These are phyloP conservation scores for Solanum hybrid DNA, from an alignment of 305 asterid genomes.

Conservation along the genomic window DNA sequence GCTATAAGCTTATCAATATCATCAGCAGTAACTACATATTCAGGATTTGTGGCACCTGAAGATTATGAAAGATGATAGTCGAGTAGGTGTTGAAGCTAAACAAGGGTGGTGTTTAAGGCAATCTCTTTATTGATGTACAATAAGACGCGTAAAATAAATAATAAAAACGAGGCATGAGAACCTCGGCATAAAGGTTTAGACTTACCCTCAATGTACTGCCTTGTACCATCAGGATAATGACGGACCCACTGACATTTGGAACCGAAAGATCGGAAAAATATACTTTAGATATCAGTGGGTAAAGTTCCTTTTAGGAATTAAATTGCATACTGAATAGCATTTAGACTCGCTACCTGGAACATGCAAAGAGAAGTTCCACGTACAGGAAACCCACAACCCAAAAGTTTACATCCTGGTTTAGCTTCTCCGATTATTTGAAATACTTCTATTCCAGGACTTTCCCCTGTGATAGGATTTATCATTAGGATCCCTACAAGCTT, in stretches of 20 bases:
- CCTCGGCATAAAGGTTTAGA: conserved; percentile 2
- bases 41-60: conserved; percentile 97
- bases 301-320: background rate
- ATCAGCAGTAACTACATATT: conserved; percentile 87
- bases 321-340: background rate
- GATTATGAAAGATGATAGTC: conserved; percentile 8
- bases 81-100: background rate
- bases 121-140: background rate
- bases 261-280: background rate
- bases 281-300: background rate
- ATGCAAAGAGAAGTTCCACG: conserved; percentile 98
- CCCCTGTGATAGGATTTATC: conserved; percentile 34
- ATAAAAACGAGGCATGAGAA: background rate
- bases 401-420: conserved; percentile 76
- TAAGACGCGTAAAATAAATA: background rate
- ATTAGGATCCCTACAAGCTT: conserved; percentile 11
- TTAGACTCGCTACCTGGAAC: conserved; percentile 65
- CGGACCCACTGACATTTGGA: conserved; percentile 82
- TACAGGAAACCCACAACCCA: conserved; percentile 93
- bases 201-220: conserved; percentile 92
- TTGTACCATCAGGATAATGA: conserved; percentile 95
- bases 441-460: conserved; percentile 84
- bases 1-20: conserved; percentile 90
- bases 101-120: background rate
- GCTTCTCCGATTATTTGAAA: conserved; percentile 96